These are phyloP conservation scores for Brasilioporus rufonigricans DNA, from an alignment of 768 basidiomycete species.

Conservation along the genomic window DNA sequence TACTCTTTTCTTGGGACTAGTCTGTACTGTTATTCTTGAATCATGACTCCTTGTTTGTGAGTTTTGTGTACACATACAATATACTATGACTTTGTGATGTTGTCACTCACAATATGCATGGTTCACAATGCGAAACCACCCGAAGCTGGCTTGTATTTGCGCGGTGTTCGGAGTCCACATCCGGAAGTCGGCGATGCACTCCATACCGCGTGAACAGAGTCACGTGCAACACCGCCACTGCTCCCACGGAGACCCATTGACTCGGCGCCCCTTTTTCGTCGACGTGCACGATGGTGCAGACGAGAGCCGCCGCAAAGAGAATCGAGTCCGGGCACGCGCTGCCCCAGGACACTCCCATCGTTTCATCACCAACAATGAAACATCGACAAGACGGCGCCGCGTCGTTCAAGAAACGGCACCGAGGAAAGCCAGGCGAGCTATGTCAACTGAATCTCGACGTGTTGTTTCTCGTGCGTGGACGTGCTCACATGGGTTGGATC, in stretches of 20 bases:
- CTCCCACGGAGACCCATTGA: background rate
- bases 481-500: background rate
- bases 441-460: background rate
- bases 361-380: background rate
- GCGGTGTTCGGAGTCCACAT: too few species aligned
- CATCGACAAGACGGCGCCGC: background rate
- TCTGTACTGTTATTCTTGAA: too few species aligned
- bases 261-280: background rate
- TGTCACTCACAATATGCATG: too few species aligned
- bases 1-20: too few species aligned
- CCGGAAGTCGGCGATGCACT: too few species aligned
- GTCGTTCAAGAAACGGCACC: background rate
- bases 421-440: background rate
- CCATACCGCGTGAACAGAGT: too few species aligned
- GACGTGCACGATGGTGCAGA: background rate
- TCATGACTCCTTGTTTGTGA: too few species aligned
- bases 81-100: too few species aligned
- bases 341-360: background rate
- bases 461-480: background rate
- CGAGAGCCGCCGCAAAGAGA: background rate
- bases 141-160: too few species aligned
- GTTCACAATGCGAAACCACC: too few species aligned
- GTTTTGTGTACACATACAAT: too few species aligned
- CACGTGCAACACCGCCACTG: background rate
- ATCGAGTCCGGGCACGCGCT: background rate